phyloP scores from a whole-genome alignment of 768 basidiomycete genomes.

The Lentinula boryana region DNA sequence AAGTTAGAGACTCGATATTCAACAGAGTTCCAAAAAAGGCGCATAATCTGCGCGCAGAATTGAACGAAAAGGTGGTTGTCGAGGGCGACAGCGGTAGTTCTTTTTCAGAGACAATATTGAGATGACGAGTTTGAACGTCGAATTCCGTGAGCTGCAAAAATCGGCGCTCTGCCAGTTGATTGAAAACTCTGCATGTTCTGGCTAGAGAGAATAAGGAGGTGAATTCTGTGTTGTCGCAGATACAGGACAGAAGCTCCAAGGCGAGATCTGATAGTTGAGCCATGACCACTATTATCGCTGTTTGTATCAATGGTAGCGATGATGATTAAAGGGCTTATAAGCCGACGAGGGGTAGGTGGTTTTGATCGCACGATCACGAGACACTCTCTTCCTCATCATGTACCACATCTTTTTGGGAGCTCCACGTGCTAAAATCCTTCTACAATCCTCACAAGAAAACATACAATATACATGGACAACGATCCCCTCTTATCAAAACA shows the following conservation, averaged over 20 bases:
- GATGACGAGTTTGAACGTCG: not conserved
- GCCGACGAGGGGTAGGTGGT: too few relatives aligned
- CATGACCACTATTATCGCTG: too few relatives aligned
- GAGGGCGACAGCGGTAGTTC: too few relatives aligned
- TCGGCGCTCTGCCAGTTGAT: not conserved
- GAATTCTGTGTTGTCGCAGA: not conserved
- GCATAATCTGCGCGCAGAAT: too few relatives aligned
- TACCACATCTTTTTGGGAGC: constrained; percentile 54
- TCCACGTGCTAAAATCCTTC: constrained; percentile 28
- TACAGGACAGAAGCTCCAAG: not conserved
- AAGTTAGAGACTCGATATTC: not conserved
- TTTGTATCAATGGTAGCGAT: too few relatives aligned
- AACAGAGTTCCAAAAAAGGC: too few relatives aligned
- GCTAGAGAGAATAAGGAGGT: not conserved
- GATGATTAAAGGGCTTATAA: too few relatives aligned
- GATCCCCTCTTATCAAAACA: constrained; percentile 18
- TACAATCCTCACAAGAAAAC: constrained; percentile 20
- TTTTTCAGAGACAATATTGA: not conserved
- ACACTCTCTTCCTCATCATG: constrained; percentile 14
- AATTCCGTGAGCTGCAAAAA: not conserved
- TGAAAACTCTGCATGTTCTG: not conserved
- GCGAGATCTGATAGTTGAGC: not conserved
- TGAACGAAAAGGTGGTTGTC: too few relatives aligned
- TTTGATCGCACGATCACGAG: too few relatives aligned
- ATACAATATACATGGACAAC: constrained; percentile 41